Evolutionary conservation across 768 basidiomycete species (phyloP), one percentile per base, ranked within the genome.

Genomic region (Russula sp.): DNA sequence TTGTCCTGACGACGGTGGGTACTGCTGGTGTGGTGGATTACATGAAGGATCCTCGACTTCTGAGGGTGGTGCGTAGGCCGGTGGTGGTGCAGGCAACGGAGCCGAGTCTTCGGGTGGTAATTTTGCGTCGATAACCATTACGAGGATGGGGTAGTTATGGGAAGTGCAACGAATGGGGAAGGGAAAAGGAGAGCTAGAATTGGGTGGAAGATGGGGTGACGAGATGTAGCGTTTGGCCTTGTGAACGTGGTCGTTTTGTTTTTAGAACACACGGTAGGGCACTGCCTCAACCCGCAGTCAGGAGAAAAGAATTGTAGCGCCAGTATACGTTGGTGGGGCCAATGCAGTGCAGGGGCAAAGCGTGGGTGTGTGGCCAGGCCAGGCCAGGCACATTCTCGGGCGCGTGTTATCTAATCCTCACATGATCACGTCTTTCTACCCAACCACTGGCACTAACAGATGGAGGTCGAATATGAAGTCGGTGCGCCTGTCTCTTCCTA

Each of bases 401-500:
- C 64, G 61, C 64, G 59, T 46, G 59, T 61, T 56, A 61, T 42
- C 64, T 65, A 61, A 65, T 44, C 54, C 55, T 65, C 64, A 65
- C 64, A 65, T 65, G 64, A 65, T 54, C 64, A 55, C 46, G 55
- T n/a, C 48, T 18, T 26, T 28, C 36, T 48, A 38, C 57, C 30
- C 42, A n/a, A 38, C 62, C n/a, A 36, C 61, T 57, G 10, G 9
- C 32, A 26, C n/a, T n/a, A n/a, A n/a, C n/a, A 30, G 16, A 66
- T 64, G 53, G 66, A 60, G 40, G 42, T 26, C 50, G 63, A 69
- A 52, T 69, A 69, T 63, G 68, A 69, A 69, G 67, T 69, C 30
- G 68, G 68, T 69, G n/a, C 6, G 68, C 64, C 9, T 42, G 14
- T 30, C 44, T 36, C 2, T 7, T 13, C 5, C 4, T 30, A 11